These are phyloP conservation scores for Alternaria viburni DNA, from an alignment of 2,329 filamentous ascomycete species.

Conservation along the genomic window DNA sequence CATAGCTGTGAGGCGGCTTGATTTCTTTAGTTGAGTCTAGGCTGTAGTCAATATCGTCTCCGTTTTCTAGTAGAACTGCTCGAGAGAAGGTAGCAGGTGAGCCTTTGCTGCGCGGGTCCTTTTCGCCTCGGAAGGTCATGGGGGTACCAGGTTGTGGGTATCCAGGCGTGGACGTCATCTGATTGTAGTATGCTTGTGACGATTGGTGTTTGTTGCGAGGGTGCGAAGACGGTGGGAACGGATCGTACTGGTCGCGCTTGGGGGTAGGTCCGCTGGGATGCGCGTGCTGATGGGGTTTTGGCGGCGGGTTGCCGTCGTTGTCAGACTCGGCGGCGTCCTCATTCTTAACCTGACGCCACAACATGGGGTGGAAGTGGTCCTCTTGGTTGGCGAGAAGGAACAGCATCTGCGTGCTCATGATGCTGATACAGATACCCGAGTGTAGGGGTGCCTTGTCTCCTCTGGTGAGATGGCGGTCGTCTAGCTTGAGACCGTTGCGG, in stretches of 20 bases:
- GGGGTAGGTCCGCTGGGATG: slow-evolving; percentile 44
- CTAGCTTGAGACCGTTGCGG: slow-evolving; percentile 86
- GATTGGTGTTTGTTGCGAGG: slow-evolving; percentile 39
- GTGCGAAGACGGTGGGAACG: slow-evolving; percentile 47
- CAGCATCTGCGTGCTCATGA: slow-evolving; percentile 96
- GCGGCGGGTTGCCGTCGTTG: slow-evolving; percentile 41
- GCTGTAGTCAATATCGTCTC: slow-evolving; percentile 74
- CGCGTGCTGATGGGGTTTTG: slow-evolving; percentile 41
- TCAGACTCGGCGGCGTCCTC: slow-evolving; percentile 50
- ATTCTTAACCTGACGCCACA: slow-evolving; percentile 65
- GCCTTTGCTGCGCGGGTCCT: slow-evolving; percentile 48
- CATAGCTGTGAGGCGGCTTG: slow-evolving; percentile 96
- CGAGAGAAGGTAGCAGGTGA: slow-evolving; percentile 58
- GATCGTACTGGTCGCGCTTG: slow-evolving; percentile 46
- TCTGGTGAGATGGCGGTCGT: slow-evolving; percentile 73
- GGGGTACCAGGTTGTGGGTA: slow-evolving; percentile 42
- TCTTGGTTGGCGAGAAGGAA: slow-evolving; percentile 87
- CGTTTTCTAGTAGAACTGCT: slow-evolving; percentile 59
- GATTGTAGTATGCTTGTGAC: slow-evolving; percentile 39
- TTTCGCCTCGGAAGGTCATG: slow-evolving; percentile 44
- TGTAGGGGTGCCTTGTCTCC: slow-evolving; percentile 70
- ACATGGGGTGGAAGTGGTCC: slow-evolving; percentile 71
- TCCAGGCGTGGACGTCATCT: slow-evolving; percentile 47
- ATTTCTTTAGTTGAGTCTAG: slow-evolving; percentile 85
- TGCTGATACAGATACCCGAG: slow-evolving; percentile 90